Percentiles rank a stretch among this genome's conserved stretches.
Conservation (phyloP, 352 stramenopile genomes). For the Globisporangium iwayamae region DNA sequence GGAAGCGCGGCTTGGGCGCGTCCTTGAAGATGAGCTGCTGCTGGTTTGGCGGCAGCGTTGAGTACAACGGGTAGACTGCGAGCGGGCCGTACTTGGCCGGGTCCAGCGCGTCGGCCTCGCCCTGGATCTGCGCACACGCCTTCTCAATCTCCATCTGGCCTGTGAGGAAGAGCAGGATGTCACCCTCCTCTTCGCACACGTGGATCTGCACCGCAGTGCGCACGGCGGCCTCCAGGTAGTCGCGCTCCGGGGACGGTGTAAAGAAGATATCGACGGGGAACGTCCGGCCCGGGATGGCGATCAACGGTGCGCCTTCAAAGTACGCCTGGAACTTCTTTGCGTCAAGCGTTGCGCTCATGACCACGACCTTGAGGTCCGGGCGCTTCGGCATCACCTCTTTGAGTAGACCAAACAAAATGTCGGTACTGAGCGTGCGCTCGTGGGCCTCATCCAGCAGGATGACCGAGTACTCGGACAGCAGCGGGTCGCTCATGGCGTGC, state of each 20-base stretch:
- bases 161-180: slow-evolving; percentile 99
- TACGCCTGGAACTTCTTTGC: slow-evolving; percentile 95
- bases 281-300: slow-evolving; percentile 94
- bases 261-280: slow-evolving; percentile 99
- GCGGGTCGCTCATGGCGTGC: slow-evolving; percentile 96
- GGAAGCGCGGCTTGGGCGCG: slow-evolving; percentile 89
- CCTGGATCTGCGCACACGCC: slow-evolving; percentile 92
- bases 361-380: slow-evolving; percentile 96
- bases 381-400: slow-evolving; percentile 95
- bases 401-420: slow-evolving; percentile 97
- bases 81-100: slow-evolving; percentile 94
- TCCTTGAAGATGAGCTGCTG: slow-evolving; percentile 99
- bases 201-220: slow-evolving; percentile 94
- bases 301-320: slow-evolving; percentile 92
- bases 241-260: slow-evolving; percentile 94
- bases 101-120: slow-evolving; percentile 81
- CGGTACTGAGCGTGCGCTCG: slow-evolving; percentile 96
- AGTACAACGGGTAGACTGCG: slow-evolving; percentile 96
- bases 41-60: slow-evolving; percentile 96
- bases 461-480: slow-evolving; percentile 94
- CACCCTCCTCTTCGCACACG: slow-evolving; percentile 94
- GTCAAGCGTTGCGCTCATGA: slow-evolving; percentile 99
- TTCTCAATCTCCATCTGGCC: slow-evolving; percentile 99
- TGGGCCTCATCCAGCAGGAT: slow-evolving; percentile 98
- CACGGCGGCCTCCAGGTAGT: slow-evolving; percentile 96